A percentile compares a stretch with the other conserved stretches of the same genome.
Conservation (phyloP, 2,329 filamentous ascomycete genomes). For the Exophiala spinifera region DNA sequence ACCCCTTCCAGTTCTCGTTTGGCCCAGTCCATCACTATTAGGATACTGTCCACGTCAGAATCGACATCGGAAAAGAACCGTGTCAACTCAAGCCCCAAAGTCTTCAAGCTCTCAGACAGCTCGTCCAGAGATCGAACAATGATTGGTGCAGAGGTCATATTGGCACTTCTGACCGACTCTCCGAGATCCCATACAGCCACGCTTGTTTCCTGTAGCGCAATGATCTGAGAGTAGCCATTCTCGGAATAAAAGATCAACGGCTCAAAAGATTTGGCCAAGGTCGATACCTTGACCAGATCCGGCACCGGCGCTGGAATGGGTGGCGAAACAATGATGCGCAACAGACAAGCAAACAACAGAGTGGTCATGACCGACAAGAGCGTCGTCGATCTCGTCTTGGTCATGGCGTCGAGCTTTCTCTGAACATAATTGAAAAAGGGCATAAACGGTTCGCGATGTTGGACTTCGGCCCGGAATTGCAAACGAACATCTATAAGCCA, state of each 20-base stretch:
- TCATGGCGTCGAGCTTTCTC: constrained; percentile 58
- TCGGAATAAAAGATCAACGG: constrained; percentile 94
- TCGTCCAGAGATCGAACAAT: constrained; percentile 85
- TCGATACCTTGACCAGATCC: constrained; percentile 86
- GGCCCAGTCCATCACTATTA: constrained; percentile 96
- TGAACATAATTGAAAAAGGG: constrained; percentile 64
- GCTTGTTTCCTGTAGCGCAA: constrained; percentile 83
- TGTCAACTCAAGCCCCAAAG: constrained; percentile 78
- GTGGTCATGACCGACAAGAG: constrained; percentile 60
- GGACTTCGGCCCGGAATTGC: constrained; percentile 79
- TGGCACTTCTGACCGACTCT: constrained; percentile 82
- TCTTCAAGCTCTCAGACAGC: constrained; percentile 80
- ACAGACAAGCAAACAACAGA: constrained; percentile 62
- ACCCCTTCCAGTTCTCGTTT: constrained; percentile 76
- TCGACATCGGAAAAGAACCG: constrained; percentile 93
- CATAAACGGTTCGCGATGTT: constrained; percentile 83
- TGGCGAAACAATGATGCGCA: constrained; percentile 67
- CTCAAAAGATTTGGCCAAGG: constrained; percentile 86
- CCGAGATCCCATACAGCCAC: constrained; percentile 93
- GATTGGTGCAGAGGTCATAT: constrained; percentile 83
- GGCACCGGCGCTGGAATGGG: constrained; percentile 66
- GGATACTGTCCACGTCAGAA: constrained; percentile 85
- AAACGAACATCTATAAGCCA: constrained; percentile 72
- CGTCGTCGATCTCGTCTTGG: constrained; percentile 67
- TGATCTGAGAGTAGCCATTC: constrained; percentile 79